Evolutionary conservation across 1,139 yeast species (phyloP), one percentile per base, ranked within the genome.

Genomic region (Torulaspora globosa): DNA sequence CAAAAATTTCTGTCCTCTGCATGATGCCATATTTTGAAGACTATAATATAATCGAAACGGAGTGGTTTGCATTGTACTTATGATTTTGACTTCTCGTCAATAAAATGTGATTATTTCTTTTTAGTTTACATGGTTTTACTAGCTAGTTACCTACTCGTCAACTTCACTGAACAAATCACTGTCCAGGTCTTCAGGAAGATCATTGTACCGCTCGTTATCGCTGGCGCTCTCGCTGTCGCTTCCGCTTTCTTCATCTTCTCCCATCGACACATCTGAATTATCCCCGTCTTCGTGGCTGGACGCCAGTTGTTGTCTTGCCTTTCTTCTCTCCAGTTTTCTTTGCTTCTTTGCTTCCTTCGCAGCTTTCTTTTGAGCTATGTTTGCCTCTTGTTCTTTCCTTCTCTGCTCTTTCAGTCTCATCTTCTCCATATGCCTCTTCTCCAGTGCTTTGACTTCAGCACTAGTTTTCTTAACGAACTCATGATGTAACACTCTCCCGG

Each of bases 401-500:
- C 97, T 79, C 59, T 79, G 75, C 21, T 77, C 84, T 69, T 82
- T 86, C 56, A 83, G 68, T 60, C 75, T 76, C 60, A 75, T 73
- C 64, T 78, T 79, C 52, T 72, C 72, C 37, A 78, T 77, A 64
- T 89, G 96, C 59, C 71, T 76, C 68, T 77, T 75, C 53, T 87
- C 95, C 58, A 88, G 69, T 34, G 70, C 74, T 54, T 72, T 71
- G 32, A 76, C 70, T 65, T 90, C 95, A 43, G 71, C 66, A 48
- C 74, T 72, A 2, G 84, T 66, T 69, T 89, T 90, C 46, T 71
- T 70, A 48, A 87, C 72, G 44, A 71, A 74, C 35, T 87, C 75
- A 64, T 94, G 98, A 68, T 84, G 87, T 51, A 94, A 68, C 14
- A 94, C 87, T 70, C 88, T 89, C 40, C 98, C 98, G 3, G 78